A percentile compares a stretch with the other conserved stretches of the same genome.
Evolutionary conservation across 176 grass and related monocot species (phyloP).

Genomic region (Triticum turgidum): DNA sequence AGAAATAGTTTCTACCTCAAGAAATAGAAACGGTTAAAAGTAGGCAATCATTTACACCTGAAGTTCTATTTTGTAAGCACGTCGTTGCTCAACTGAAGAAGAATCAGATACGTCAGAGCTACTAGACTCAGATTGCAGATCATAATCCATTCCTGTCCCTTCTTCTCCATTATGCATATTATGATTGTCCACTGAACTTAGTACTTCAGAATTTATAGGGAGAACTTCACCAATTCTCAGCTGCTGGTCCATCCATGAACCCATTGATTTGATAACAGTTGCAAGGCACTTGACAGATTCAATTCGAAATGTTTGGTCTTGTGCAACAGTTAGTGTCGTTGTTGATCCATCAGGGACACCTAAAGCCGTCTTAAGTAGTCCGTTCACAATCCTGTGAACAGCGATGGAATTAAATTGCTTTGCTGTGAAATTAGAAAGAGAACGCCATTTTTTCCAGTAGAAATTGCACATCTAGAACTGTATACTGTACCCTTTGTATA

Average conservation of each 20-base stretch:
- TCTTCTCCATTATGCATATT: conserved; percentile 71
- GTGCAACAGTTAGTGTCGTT: conserved; percentile 74
- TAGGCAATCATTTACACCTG: conserved; percentile 57
- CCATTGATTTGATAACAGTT: conserved; percentile 71
- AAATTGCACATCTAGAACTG: conserved; percentile 5
- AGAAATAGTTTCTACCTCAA: not conserved
- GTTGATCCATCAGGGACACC: conserved; percentile 83
- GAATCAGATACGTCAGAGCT: conserved; percentile 71
- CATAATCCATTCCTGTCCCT: conserved; percentile 63
- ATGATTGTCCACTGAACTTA: conserved; percentile 52
- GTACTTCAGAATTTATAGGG: conserved; percentile 44
- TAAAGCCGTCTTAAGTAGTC: conserved; percentile 88
- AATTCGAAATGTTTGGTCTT: conserved; percentile 89
- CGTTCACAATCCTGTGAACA: conserved; percentile 87
- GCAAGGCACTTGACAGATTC: conserved; percentile 94
- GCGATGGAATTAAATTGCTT: conserved; percentile 51
- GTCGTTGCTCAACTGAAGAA: conserved; percentile 76
- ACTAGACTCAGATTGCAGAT: conserved; percentile 57
- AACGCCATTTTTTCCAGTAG: not conserved
- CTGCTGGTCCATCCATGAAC: conserved; percentile 92
- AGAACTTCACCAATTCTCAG: conserved; percentile 80
- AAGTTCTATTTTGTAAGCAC: conserved; percentile 90
- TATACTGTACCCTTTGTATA: not conserved
- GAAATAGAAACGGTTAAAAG: not conserved
- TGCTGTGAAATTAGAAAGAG: conserved; percentile 36